Base-by-base conservation (phyloP, 176 grass and related monocot genomes). In the Oryza meyeriana region DNA sequence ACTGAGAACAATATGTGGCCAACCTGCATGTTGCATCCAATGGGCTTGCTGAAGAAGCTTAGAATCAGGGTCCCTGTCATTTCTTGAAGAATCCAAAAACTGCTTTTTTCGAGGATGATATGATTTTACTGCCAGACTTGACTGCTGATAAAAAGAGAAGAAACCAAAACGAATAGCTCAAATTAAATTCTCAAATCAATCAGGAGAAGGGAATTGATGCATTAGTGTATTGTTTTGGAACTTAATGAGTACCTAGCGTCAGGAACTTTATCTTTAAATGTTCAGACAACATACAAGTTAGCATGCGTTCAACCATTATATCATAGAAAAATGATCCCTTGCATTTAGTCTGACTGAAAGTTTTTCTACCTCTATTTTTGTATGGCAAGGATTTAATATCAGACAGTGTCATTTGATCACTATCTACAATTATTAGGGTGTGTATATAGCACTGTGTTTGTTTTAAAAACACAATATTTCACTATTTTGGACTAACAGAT, bases 61-160 rank as follows among this genome's bases (percentile, higher is more conserved):
- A 12, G 1, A 48, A 20, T 13, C 12, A 55, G 0, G 1, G 18
- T 69, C 31, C 12, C 72, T 0, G 6, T 85, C 69, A 86, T 79
- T 80, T 58, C 26, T 41, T 16, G 24, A 80, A 79, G 17, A 74
- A 58, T 41, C 84, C 69, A 40, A 86, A 52, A 66, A 79, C 32
- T 74, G 76, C 59, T 5, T 80, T 66, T 29, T 28, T 66, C 11
- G 67, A 85, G 6, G 57, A 79, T 52, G 66, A 45, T 64, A 64
- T n/a, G 10, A 20, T 65, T 28, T 35, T 11, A 8, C 40, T 66
- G 69, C 76, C 59, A 52, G 69, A 40, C 42, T 80, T 30, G 11
- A 31, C 68, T 86, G 76, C 25, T 74, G 12, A 74, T 11, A 79
- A 61, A 12, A 72, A 74, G 41, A 47, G 42, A 79, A 78, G 7